Conservation (phyloP, 75 land plant species). For the Isoetes taiwanensis region DNA sequence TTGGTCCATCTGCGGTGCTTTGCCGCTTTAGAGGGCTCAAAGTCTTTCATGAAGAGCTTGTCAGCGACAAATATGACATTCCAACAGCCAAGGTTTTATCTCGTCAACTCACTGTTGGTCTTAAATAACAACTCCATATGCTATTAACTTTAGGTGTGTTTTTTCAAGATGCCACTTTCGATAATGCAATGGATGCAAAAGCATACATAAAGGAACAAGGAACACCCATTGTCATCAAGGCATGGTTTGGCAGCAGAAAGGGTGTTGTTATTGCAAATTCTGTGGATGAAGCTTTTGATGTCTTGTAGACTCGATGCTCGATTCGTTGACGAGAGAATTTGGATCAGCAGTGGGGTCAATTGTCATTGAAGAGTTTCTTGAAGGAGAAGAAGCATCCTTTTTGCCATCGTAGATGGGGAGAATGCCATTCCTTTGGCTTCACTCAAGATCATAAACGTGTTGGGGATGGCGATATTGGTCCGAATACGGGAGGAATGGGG, state of each 20-base stretch:
- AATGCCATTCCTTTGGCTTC: slow-evolving; percentile 82
- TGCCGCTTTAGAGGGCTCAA: slow-evolving; percentile 89
- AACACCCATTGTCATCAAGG: slow-evolving; percentile 87
- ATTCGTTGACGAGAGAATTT: slow-evolving; percentile 42
- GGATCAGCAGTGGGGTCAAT: slow-evolving; percentile 83
- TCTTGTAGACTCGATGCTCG: slow-evolving; percentile 82
- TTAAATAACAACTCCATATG: no score
- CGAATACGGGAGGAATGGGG: slow-evolving; percentile 99
- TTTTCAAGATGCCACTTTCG: slow-evolving; percentile 67
- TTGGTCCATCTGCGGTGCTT: slow-evolving; percentile 94
- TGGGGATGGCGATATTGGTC: slow-evolving; percentile 94
- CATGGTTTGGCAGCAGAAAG: slow-evolving; percentile 92
- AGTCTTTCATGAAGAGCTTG: slow-evolving; percentile 84
- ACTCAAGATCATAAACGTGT: slow-evolving; percentile 99
- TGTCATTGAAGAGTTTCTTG: slow-evolving; percentile 81
- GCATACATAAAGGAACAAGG: slow-evolving; percentile 70
- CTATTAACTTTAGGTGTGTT: not conserved
- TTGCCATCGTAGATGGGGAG: slow-evolving; percentile 92
- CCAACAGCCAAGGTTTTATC: slow-evolving; percentile 84
- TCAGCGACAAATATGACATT: slow-evolving; percentile 83
- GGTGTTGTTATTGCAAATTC: slow-evolving; percentile 88
- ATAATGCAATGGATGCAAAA: slow-evolving; percentile 61
- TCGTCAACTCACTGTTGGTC: not conserved
- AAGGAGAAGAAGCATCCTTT: slow-evolving; percentile 97
- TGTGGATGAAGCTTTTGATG: slow-evolving; percentile 69